Evolutionary conservation across 257 asterid genomes (phyloP).

Genomic region (Fraxinus quadrangulata): DNA sequence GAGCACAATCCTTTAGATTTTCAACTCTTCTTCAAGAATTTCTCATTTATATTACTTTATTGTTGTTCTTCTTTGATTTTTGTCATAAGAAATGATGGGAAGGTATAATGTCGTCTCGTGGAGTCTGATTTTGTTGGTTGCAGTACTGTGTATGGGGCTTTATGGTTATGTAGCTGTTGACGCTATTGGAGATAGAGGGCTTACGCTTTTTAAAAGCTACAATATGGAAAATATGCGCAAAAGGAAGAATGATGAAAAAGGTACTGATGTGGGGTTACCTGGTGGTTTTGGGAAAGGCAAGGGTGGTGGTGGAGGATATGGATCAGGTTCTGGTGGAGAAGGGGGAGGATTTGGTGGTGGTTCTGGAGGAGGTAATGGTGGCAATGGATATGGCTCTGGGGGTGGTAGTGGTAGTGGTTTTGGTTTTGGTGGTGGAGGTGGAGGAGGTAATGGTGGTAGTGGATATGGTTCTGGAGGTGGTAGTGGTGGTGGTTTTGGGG

Average conservation of each 20-base stretch:
- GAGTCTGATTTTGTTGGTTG: constrained; percentile 39
- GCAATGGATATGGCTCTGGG: constrained; percentile 31
- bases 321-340: background rate
- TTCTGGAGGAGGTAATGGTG: constrained; percentile 12
- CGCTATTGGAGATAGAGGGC: constrained; percentile 29
- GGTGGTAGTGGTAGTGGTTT: constrained; percentile 27
- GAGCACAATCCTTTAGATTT: background rate
- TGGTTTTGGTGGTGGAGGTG: constrained; percentile 10
- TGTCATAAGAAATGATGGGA: constrained; percentile 29
- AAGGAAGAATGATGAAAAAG: constrained; percentile 6
- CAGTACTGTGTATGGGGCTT: constrained; percentile 30
- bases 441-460: constrained; percentile 11
- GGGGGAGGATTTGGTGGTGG: constrained; percentile 27
- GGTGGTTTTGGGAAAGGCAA: constrained; percentile 33
- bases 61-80: background rate
- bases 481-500: constrained; percentile 5
- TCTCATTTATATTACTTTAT: constrained; percentile 6
- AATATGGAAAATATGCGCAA: background rate
- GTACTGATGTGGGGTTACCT: constrained; percentile 23
- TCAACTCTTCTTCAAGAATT: background rate
- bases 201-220: constrained; percentile 2
- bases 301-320: constrained; percentile 26
- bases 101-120: constrained; percentile 20
- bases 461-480: background rate
- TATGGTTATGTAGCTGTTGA: constrained; percentile 27